Conservation (phyloP, 345 rosid genomes). For the Odontarrhena argentea region DNA sequence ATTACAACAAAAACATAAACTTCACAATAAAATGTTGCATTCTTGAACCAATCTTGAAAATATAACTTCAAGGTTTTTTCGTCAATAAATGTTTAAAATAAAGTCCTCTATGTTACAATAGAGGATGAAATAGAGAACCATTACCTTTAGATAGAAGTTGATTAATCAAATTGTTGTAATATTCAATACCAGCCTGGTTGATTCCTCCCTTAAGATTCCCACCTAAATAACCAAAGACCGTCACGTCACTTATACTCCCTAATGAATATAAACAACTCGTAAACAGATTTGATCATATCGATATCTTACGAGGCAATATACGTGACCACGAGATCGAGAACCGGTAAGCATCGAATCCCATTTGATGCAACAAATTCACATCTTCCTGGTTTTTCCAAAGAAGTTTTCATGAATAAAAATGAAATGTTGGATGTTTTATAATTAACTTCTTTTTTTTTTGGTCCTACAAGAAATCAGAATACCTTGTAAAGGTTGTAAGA, state of each 20-base stretch:
- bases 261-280: not conserved
- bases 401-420: conserved; percentile 14
- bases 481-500: conserved; percentile 50
- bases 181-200: too few relatives aligned
- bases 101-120: too few relatives aligned
- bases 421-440: conserved; percentile 29
- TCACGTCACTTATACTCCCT: not conserved
- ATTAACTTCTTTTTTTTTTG: not conserved
- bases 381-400: conserved; percentile 39
- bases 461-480: conserved; percentile 12
- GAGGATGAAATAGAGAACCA: not conserved
- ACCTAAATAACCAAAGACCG: conserved; percentile 24
- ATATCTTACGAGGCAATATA: conserved; percentile 44
- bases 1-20: too few relatives aligned
- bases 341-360: too few relatives aligned
- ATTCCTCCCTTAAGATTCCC: conserved; percentile 51
- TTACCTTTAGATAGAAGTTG: conserved; percentile 32
- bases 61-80: too few relatives aligned
- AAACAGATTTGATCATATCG: not conserved
- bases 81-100: too few relatives aligned
- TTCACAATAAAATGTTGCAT: not conserved
- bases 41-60: not conserved
- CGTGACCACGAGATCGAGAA: too few relatives aligned
- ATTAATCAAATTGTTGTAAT: too few relatives aligned
- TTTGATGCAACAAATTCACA: not conserved